Conservation (phyloP, 2,329 filamentous ascomycete genomes). For the Periglandula ipomoeae region DNA sequence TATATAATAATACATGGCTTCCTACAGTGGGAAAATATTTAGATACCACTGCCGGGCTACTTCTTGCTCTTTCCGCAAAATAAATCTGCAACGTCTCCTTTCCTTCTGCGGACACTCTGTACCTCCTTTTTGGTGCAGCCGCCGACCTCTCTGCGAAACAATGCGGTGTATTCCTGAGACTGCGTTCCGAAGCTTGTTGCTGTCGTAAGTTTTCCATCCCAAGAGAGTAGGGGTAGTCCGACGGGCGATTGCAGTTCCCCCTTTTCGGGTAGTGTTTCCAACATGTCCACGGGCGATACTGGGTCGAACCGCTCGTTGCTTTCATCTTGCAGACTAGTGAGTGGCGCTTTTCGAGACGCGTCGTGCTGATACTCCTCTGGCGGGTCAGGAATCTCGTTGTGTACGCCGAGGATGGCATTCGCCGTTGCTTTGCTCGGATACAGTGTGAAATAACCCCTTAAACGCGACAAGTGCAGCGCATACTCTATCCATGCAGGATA, state of each 20-base stretch:
- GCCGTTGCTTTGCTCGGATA: constrained; percentile 58
- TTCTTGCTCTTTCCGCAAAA: constrained; percentile 46
- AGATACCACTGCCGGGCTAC: constrained; percentile 6
- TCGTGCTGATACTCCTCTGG: constrained; percentile 57
- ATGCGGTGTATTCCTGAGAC: constrained; percentile 42
- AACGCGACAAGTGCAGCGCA: constrained; percentile 64
- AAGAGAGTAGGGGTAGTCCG: constrained; percentile 51
- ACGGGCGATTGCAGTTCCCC: constrained; percentile 34
- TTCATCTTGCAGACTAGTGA: constrained; percentile 19
- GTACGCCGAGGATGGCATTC: constrained; percentile 57
- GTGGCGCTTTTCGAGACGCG: constrained; percentile 8
- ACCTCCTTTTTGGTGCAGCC: constrained; percentile 41
- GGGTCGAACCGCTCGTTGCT: constrained; percentile 30
- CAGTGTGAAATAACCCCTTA: constrained; percentile 67
- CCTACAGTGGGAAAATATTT: too few relatives aligned
- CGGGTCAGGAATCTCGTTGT: constrained; percentile 61
- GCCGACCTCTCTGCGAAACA: constrained; percentile 59
- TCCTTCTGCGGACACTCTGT: constrained; percentile 11
- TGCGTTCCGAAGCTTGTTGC: constrained; percentile 30
- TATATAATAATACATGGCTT: too few relatives aligned
- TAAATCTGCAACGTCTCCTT: constrained; percentile 45
- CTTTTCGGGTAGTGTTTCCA: constrained; percentile 37
- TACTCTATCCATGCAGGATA: constrained; percentile 74
- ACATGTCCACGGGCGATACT: constrained; percentile 32
- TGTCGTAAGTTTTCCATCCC: constrained; percentile 46